These are phyloP conservation scores for Oemleria cerasiformis DNA, from an alignment of 306 rosid genomes.

Conservation along the genomic window DNA sequence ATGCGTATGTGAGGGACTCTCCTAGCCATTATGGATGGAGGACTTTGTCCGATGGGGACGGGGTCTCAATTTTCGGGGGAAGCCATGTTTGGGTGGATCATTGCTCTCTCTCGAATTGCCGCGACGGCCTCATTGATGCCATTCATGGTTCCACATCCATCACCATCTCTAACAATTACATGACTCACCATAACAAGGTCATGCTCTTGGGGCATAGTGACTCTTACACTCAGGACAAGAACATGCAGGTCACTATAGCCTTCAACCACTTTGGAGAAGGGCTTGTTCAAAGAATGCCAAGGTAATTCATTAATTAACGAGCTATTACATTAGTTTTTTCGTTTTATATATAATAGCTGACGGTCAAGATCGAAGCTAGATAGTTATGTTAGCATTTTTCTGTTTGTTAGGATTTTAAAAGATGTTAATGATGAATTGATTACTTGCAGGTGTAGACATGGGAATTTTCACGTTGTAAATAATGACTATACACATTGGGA, in stretches of 20 bases:
- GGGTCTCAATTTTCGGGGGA: slow-evolving; percentile 78
- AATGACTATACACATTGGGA: slow-evolving; percentile 88
- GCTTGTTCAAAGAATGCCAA: slow-evolving; percentile 78
- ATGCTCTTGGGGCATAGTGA: slow-evolving; percentile 98
- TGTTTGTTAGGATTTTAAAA: no score
- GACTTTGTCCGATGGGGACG: slow-evolving; percentile 83
- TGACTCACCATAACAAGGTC: slow-evolving; percentile 88
- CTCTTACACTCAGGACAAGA: slow-evolving; percentile 57
- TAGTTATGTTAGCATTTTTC: no score
- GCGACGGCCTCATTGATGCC: slow-evolving; percentile 78
- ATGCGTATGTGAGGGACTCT: slow-evolving; percentile 74
- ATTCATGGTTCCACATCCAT: slow-evolving; percentile 83
- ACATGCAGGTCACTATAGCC: slow-evolving; percentile 90
- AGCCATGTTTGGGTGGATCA: slow-evolving; percentile 93
- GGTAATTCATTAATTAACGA: slow-evolving; percentile 23
- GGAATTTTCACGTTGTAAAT: slow-evolving; percentile 96
- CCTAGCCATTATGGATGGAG: slow-evolving; percentile 83
- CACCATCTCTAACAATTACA: slow-evolving; percentile 71
- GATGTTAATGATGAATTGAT: no score
- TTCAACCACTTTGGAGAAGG: slow-evolving; percentile 98
- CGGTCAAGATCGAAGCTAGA: no score
- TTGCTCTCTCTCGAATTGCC: slow-evolving; percentile 67
- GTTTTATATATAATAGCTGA: no score
- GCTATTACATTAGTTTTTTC: no score
- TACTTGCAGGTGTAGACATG: slow-evolving; percentile 77